Base-by-base conservation (phyloP, 352 stramenopile species). In the Phytophthora podocarpi region DNA sequence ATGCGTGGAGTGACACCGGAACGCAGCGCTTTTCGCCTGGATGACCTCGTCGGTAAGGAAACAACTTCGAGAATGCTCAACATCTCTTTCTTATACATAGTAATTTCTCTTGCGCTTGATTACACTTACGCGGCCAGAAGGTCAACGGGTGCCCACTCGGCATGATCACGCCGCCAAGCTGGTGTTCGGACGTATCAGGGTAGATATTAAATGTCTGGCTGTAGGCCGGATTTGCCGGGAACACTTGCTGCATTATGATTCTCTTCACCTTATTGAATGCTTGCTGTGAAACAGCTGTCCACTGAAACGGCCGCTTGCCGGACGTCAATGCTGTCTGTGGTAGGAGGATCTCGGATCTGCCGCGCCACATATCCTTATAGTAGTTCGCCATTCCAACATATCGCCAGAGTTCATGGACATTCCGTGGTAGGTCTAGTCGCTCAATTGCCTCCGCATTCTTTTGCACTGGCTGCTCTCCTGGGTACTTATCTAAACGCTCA, bases 31-130 rank as follows among this genome's bases (percentile, higher is more conserved):
- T 23, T 41, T 52, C 36, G 4, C 35, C 49, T n/a, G 36, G 49
- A 16, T 57, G 36, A 12, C 36, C 49, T 18, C 49, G 24, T 7
- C 49, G 35, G 24, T 26, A 48, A 18, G 30, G 41, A 36, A 60
- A 60, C 5, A 49, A n/a, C n/a, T n/a, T 59, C 51, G 2, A 50
- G 8, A 1, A 60, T 35, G 16, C 51, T 52, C n/a, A 57, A 10
- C 8, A 57, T 24, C 26, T 60, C 39, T 20, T 60, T 45, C 5
- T 60, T 52, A 21, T 52, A 52, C 1, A 28, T 52, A 0, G 31
- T 61, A 11, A 61, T 0, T 48, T 10, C 4, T 52, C 1, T 16
- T 61, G 32, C 5, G 16, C 24, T 28, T 35, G n/a, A 3, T 23
- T 57, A n/a, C 20, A 35, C 15, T 46, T 53, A 4, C 15, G n/a